These are phyloP conservation scores for Polytrichum formosum DNA, from an alignment of 225 moss, liverwort and hornwort species.

Conservation along the genomic window DNA sequence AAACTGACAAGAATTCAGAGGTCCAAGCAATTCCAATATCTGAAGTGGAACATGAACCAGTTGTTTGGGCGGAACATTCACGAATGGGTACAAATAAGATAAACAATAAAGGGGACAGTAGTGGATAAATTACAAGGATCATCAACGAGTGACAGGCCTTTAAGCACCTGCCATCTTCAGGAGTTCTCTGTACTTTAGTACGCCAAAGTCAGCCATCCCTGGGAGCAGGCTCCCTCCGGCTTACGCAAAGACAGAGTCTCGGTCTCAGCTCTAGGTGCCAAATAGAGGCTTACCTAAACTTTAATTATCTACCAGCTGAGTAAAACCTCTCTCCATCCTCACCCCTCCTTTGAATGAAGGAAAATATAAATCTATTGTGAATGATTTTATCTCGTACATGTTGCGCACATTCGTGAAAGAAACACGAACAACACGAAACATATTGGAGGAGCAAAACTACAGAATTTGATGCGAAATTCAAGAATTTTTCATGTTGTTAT, in stretches of 20 bases:
- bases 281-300: neutral
- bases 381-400: conserved; percentile 18
- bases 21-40: too few species aligned
- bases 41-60: too few species aligned
- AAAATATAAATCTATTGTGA: conserved; percentile 28
- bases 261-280: neutral
- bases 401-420: conserved; percentile 12
- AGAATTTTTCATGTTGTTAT: neutral
- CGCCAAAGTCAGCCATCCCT: neutral
- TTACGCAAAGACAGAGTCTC: neutral
- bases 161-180: conserved; percentile 12
- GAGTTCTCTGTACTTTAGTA: conserved; percentile 8
- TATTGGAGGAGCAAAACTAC: neutral
- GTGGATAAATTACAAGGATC: conserved; percentile 3
- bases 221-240: too few species aligned
- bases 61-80: too few species aligned
- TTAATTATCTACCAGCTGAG: neutral
- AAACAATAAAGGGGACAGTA: too few species aligned
- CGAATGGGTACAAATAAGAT: too few species aligned
- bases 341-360: conserved; percentile 24
- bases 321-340: conserved; percentile 9
- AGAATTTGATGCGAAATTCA: neutral
- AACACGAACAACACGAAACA: conserved; percentile 10
- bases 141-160: conserved; percentile 12
- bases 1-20: too few species aligned